Base-by-base conservation (phyloP, 1,284 basidiomycete genomes). In the Ceratobasidium sp. region DNA sequence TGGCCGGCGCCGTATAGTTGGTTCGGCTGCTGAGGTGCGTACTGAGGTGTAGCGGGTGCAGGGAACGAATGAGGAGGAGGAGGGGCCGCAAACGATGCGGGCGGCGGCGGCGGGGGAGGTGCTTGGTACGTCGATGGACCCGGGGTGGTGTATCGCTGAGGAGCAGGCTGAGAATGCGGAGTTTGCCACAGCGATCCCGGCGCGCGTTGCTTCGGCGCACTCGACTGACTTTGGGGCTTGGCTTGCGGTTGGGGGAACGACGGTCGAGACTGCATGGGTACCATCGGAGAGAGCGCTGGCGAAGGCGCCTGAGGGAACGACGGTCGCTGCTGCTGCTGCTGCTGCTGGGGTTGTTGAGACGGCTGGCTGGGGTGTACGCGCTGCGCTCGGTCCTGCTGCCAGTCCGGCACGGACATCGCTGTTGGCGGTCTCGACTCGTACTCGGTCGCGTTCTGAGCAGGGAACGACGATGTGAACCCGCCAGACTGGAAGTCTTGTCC, bases 171-270 rank as follows among this genome's bases (percentile, higher is more conserved):
- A 35, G 62, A 67, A 29, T 67, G 54, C 2, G 62, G 62, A 1
- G 62, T 67, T 29, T 67, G 62, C 62, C 62, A 67, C 17, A 67
- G 50, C 15, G 27, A 8, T 3, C 62, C 49, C 17, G 62, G 62
- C 6, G 50, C 50, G 17, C 62, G 62, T 20, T 45, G 62, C 12
- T 42, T 49, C 50, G 38, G 62, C 20, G 45, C 10, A 6, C 42
- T 49, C 1, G 60, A 38, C 35, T 49, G 60, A 10, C 47, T 13
- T 49, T 52, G 62, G 1, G 49, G 50, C n/a, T 40, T 42, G 7
- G 42, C 31, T 54, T 67, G 62, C 2, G 62, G 62, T 3, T 45
- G 62, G 5, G 62, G 62, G 62, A 67, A 67, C 45, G 62, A 54
- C 32, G 32, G 62, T 17, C 62, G 62, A 20, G 62, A 17, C 35